phyloP scores from a whole-genome alignment of 1,139 yeast species.

The Pichia sp. region DNA sequence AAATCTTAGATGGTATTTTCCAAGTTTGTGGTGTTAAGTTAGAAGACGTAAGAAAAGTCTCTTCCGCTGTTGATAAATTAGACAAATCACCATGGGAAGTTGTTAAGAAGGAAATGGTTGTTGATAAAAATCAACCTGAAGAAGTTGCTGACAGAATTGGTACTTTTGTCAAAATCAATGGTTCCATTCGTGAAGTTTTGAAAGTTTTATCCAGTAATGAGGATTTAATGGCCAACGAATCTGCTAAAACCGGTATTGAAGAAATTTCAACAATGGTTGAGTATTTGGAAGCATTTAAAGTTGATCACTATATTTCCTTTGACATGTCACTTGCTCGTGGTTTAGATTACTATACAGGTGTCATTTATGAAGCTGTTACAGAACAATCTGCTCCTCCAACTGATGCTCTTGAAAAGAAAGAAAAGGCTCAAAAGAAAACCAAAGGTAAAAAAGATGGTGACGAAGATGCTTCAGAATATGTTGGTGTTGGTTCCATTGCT shows the following conservation, averaged over 20 bases:
- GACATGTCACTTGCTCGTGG: slow-evolving; percentile 97
- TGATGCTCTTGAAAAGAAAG: slow-evolving; percentile 60
- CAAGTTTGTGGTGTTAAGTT: slow-evolving; percentile 90
- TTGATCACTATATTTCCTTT: slow-evolving; percentile 58
- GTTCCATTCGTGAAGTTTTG: slow-evolving; percentile 64
- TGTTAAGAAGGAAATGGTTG: slow-evolving; percentile 86
- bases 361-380: slow-evolving; percentile 93
- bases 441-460: slow-evolving; percentile 35
- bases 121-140: slow-evolving; percentile 81
- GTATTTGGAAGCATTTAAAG: slow-evolving; percentile 74
- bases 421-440: slow-evolving; percentile 34
- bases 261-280: slow-evolving; percentile 73
- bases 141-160: slow-evolving; percentile 92
- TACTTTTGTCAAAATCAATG: slow-evolving; percentile 78
- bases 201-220: slow-evolving; percentile 48
- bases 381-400: slow-evolving; percentile 90
- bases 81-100: slow-evolving; percentile 95
- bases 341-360: slow-evolving; percentile 92
- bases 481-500: slow-evolving; percentile 96
- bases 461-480: slow-evolving; percentile 93
- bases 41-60: slow-evolving; percentile 87
- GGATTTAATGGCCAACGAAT: slow-evolving; percentile 48
- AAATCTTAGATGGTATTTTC: slow-evolving; percentile 91
- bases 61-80: slow-evolving; percentile 92
- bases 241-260: slow-evolving; percentile 71